phyloP scores from a whole-genome alignment of 495 filamentous ascomycete species.

The Cenococcum geophilum region DNA sequence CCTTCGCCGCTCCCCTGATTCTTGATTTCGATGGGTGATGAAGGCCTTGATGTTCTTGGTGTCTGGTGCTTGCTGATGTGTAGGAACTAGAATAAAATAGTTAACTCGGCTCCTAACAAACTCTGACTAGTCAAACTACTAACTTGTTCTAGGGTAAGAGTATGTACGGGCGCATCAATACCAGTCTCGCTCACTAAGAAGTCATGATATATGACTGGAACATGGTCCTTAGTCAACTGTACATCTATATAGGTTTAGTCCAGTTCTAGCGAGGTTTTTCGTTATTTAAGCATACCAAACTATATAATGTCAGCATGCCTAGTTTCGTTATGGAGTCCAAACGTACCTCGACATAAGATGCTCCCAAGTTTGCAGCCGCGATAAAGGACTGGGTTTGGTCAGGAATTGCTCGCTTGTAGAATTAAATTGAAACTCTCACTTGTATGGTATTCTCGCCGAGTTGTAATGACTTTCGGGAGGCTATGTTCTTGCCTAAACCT shows the following conservation, averaged over 20 bases:
- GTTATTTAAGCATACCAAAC: conserved; percentile 32
- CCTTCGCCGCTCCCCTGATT: conserved; percentile 11
- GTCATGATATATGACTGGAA: conserved; percentile 98
- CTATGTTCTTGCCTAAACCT: conserved; percentile 81
- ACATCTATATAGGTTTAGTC: conserved; percentile 56
- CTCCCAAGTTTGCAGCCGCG: conserved; percentile 87
- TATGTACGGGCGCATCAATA: conserved; percentile 94
- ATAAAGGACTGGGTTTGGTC: conserved; percentile 67
- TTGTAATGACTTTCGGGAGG: conserved; percentile 75
- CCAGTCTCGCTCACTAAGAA: conserved; percentile 98
- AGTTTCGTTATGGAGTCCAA: too few species aligned
- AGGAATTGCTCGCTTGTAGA: background rate
- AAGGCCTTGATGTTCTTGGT: conserved; percentile 40
- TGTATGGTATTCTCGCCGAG: conserved; percentile 80
- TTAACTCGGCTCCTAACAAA: background rate
- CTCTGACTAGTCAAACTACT: background rate
- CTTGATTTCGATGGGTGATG: conserved; percentile 40
- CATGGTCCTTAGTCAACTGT: conserved; percentile 95
- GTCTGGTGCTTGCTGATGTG: conserved; percentile 63
- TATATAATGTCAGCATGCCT: conserved; percentile 16
- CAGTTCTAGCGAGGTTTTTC: background rate
- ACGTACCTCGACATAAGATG: conserved; percentile 74
- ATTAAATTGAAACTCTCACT: background rate
- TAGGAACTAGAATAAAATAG: conserved; percentile 49
- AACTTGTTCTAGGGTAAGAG: conserved; percentile 78